Evolutionary conservation across 306 rosid species (phyloP).

Genomic region (Abrus precatorius): DNA sequence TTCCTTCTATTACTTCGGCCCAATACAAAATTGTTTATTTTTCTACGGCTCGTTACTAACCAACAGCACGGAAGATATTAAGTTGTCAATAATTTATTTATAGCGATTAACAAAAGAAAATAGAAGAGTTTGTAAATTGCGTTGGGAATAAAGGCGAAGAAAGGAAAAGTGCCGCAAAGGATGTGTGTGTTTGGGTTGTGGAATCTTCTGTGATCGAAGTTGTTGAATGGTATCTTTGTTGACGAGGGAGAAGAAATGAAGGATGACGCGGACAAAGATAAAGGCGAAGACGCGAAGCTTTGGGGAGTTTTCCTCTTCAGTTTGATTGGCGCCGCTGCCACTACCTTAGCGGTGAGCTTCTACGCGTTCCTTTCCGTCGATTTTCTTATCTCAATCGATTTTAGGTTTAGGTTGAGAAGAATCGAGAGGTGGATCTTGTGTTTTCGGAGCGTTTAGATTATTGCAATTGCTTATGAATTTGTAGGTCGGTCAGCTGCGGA

Average conservation of each 20-base stretch:
- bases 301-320: conserved; percentile 89
- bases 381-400: conserved; percentile 16
- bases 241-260: conserved; percentile 54
- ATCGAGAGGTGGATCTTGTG: conserved; percentile 6
- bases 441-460: conserved; percentile 10
- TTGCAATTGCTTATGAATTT: conserved; percentile 41
- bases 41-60: neutral
- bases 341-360: conserved; percentile 80
- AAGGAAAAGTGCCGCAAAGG: conserved; percentile 31
- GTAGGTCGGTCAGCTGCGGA: conserved; percentile 88
- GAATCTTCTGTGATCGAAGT: conserved; percentile 43
- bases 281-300: conserved; percentile 62
- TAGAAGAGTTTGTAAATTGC: conserved; percentile 2
- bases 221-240: conserved; percentile 35
- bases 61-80: neutral
- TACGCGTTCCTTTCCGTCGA: neutral
- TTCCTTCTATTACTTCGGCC: neutral
- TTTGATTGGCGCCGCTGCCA: conserved; percentile 86
- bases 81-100: neutral
- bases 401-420: neutral
- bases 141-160: conserved; percentile 35
- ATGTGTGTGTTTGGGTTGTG: conserved; percentile 45
- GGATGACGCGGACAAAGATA: conserved; percentile 55
- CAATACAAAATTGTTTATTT: neutral
- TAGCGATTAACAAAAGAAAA: neutral